Evolutionary conservation across 83 land plant genomes (phyloP).

Genomic region (Diphasiastrum complanatum): DNA sequence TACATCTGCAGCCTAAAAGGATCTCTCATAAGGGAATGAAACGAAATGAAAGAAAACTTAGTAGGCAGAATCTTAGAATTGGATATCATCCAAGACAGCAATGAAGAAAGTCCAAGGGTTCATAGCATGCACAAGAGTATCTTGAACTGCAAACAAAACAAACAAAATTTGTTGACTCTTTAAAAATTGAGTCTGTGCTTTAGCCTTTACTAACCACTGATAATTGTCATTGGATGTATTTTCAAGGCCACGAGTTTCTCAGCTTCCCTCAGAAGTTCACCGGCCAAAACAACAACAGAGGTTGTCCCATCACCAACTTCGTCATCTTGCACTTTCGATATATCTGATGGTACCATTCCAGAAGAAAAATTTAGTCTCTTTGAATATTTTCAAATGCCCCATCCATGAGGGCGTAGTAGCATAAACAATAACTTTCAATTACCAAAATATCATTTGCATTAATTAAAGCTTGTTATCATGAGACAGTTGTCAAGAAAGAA

Average conservation of each 20-base stretch:
- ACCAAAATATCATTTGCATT: too few relatives aligned
- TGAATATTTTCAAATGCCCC: too few relatives aligned
- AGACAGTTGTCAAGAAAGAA: too few relatives aligned
- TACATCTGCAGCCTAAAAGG: neutral
- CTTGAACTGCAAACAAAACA: neutral
- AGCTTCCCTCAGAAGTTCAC: constrained; percentile 92
- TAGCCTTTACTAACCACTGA: constrained; percentile 48
- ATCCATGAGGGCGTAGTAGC: too few relatives aligned
- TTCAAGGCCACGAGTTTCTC: constrained; percentile 73
- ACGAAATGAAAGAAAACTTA: neutral
- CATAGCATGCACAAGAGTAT: neutral
- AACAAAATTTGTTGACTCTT: neutral
- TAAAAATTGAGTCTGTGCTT: neutral
- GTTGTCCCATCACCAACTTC: constrained; percentile 99
- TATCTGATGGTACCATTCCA: constrained; percentile 46
- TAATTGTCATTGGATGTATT: constrained; percentile 98
- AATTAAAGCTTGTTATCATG: too few relatives aligned
- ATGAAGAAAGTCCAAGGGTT: neutral
- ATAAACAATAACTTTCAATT: too few relatives aligned
- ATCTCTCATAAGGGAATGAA: too few relatives aligned
- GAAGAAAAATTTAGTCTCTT: too few relatives aligned
- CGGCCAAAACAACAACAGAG: constrained; percentile 96
- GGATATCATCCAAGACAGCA: too few relatives aligned
- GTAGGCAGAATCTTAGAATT: neutral
- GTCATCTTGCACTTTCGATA: constrained; percentile 95